Evolutionary conservation across 768 basidiomycete species (phyloP).

Genomic region (Suillus subalutaceus): DNA sequence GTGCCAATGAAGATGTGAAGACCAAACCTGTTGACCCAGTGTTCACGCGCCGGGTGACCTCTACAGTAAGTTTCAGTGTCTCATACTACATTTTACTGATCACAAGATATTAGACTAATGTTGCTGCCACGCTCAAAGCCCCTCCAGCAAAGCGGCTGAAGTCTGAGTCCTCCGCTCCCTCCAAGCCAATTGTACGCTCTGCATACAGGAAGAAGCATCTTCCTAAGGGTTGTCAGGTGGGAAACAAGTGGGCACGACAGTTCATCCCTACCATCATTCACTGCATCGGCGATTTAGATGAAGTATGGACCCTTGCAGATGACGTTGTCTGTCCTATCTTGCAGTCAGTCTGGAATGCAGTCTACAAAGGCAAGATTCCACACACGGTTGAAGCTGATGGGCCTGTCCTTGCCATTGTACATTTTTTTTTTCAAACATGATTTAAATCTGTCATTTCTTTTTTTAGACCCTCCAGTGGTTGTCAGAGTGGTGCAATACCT

Average conservation of each 20-base stretch:
- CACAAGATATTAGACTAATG: not conserved
- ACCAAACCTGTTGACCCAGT: not conserved
- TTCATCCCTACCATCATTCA: not conserved
- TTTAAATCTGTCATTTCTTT: not conserved
- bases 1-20: not conserved
- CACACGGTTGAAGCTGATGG: slow-evolving; percentile 8
- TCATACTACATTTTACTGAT: not conserved
- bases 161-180: not conserved
- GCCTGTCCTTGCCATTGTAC: not conserved
- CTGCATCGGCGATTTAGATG: not conserved
- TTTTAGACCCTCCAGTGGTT: slow-evolving; percentile 3
- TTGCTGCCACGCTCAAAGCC: not conserved
- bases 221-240: not conserved
- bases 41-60: not conserved
- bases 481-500: not conserved
- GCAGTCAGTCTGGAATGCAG: slow-evolving; percentile 14
- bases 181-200: not conserved
- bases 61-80: not conserved
- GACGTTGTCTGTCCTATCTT: slow-evolving; percentile 7
- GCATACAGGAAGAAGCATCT: not conserved
- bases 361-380: slow-evolving; percentile 11
- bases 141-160: not conserved
- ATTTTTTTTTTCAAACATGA: not conserved
- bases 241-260: not conserved
- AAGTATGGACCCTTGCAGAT: slow-evolving; percentile 12